phyloP scores from a whole-genome alignment of 805 yeast genomes.

The Huiozyma sinensis region DNA sequence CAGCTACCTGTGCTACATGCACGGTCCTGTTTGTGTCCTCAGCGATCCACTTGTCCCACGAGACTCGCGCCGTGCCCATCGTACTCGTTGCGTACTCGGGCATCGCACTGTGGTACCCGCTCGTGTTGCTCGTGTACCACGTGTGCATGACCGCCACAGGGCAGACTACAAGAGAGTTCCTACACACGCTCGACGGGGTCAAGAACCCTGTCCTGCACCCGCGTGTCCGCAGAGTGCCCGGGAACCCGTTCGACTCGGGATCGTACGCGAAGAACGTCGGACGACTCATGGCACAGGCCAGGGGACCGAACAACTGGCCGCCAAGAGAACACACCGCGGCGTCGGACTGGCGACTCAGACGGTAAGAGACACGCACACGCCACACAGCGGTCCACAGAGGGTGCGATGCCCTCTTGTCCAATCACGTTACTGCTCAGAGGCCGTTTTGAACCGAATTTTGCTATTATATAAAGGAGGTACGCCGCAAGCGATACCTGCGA shows the following conservation, averaged over 20 bases:
- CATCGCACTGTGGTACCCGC: constrained; percentile 44
- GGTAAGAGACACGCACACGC: neutral
- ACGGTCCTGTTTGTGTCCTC: constrained; percentile 17
- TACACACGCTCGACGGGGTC: constrained; percentile 34
- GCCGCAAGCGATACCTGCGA: neutral
- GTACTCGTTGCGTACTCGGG: constrained; percentile 42
- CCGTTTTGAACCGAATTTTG: too few species aligned
- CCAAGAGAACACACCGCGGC: constrained; percentile 21
- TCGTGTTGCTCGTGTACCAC: constrained; percentile 43
- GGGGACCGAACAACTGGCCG: constrained; percentile 30
- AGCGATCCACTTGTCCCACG: constrained; percentile 13
- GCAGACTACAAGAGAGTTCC: constrained; percentile 64
- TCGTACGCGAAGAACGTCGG: constrained; percentile 25
- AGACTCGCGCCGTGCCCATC: constrained; percentile 29
- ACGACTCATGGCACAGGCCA: constrained; percentile 27
- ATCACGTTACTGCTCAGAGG: neutral
- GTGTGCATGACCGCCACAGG: constrained; percentile 42
- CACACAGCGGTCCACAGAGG: neutral
- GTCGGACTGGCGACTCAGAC: constrained; percentile 33
- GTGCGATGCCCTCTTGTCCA: neutral
- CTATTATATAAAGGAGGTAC: too few species aligned
- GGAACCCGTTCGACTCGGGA: constrained; percentile 31
- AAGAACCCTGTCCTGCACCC: constrained; percentile 24
- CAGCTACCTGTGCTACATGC: constrained; percentile 28
- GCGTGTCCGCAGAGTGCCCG: constrained; percentile 12